These are phyloP conservation scores for Beauveria brongniartii DNA, from an alignment of 2,329 filamentous ascomycete genomes.

Conservation along the genomic window DNA sequence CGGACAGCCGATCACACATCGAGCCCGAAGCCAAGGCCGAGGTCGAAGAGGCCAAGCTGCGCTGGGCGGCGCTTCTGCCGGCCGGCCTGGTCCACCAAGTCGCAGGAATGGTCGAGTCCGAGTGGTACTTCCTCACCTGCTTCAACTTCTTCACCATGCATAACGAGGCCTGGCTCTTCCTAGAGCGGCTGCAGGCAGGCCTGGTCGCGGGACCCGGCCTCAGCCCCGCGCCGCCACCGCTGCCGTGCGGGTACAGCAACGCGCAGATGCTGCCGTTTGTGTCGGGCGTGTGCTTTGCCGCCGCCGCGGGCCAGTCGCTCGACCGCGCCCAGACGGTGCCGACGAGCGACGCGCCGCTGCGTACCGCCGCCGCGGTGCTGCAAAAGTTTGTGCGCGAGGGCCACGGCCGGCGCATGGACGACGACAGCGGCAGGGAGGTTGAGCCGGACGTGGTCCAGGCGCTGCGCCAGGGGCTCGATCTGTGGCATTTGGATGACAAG, in stretches of 20 bases:
- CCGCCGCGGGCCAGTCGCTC: background rate
- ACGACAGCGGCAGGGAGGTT: background rate
- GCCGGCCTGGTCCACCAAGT: background rate
- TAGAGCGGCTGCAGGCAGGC: background rate
- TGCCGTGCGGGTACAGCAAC: background rate
- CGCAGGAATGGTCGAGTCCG: background rate
- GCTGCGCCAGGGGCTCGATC: background rate
- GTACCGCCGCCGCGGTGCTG: background rate
- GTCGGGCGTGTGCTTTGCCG: background rate
- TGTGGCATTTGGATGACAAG: background rate
- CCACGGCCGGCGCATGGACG: background rate
- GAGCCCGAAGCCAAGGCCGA: background rate
- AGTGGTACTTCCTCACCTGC: background rate
- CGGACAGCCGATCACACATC: background rate
- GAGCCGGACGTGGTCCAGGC: background rate
- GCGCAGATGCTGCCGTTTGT: background rate
- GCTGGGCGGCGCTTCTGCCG: background rate
- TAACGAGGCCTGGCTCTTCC: background rate
- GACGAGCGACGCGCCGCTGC: background rate
- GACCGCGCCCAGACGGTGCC: background rate
- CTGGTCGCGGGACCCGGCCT: background rate
- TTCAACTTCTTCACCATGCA: conserved; percentile 6
- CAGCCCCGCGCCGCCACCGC: background rate
- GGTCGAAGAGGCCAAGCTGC: background rate
- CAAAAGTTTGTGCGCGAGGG: background rate